Base-by-base conservation (phyloP, 257 asterid species). In the Nyctanthes arbortristis region DNA sequence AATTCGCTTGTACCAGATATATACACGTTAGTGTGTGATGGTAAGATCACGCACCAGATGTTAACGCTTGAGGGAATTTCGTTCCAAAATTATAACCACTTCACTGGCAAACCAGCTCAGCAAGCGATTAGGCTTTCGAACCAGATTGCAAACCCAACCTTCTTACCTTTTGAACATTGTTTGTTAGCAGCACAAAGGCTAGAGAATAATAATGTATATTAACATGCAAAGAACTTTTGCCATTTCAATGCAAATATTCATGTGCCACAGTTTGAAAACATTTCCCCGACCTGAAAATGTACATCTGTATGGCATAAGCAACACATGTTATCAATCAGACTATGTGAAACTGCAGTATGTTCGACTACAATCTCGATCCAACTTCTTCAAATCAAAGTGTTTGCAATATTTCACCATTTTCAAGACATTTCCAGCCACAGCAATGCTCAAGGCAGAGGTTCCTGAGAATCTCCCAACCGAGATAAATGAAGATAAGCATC, bases 401-500 rank as follows among this genome's bases (percentile, higher is more conserved):
- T 32, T 74, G 68, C 70, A 67, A 40, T 33, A 10, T 32, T 27
- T 27, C 54, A 9, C 35, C 32, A 14, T 40, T 29, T 22, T 27
- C 37, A 36, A 67, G 14, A n/a, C 61, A 54, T 13, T 58, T 29
- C 36, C 39, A 39, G 58, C 6, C 14, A 20, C 52, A 61, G 2
- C 31, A 22, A 24, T 55, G 33, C 61, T 82, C 77, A 82, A 60
- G 87, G 84, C 75, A 82, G 52, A 33, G 87, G 85, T 77, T 82
- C 85, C 63, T 82, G 87, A 7, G 87, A 82, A 74, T 82, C 87
- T 22, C 87, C 85, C 75, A 82, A 65, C 70, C 85, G 76, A 22
- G 87, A 82, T 70, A 82, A 65, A 65, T 79, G 85, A 57, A 82
- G 85, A 52, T 82, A 82, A n/a, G 87, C 87, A 71, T 82, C 87